Base-by-base conservation (phyloP, 1,139 yeast genomes). In the Eremothecium coryli region DNA sequence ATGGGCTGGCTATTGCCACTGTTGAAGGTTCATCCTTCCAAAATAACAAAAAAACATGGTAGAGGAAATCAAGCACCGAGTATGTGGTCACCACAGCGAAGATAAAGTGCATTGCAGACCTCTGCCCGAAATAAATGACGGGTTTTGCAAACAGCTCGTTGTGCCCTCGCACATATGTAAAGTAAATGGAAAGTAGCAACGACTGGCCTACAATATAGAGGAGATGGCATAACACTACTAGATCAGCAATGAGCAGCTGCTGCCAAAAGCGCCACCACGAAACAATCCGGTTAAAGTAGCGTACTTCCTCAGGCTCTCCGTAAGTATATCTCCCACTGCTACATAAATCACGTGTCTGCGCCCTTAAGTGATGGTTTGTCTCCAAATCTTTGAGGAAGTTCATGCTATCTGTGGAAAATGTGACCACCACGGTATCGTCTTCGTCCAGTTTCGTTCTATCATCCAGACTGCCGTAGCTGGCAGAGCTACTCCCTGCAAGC, bases 81-180 rank as follows among this genome's bases (percentile, higher is more conserved):
- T 50, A 50, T 13, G 60, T 57, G 6, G 46, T 14, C 13, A 54
- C 41, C 2, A 52, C 41, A 10, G 38, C 27, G 4, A 50, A 18
- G 7, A 50, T 29, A 38, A 51, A 56, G 28, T 38, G 32, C 3
- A 35, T 16, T 23, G 54, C 41, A 3, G 46, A 34, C 31, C 42
- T 47, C 11, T 41, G 35, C 1, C 62, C 62, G 39, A 55, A 57
- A 38, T 50, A 56, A 18, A 45, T 48, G 3, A 54, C 59, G 5
- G 46, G 37, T 4, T 39, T 38, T 1, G 60, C 45, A 35, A 57
- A 56, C 23, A 52, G 37, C 5, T 37, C 34, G 23, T 48, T 49
- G 34, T 55, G 56, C 5, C 49, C 52, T 8, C 54, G 52, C 7
- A 54, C 56, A 39, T 50, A 57, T 21, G 54, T 54, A 47, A 57